Evolutionary conservation across 495 filamentous ascomycete species (phyloP).

Genomic region (Stereocaulon alpinum): DNA sequence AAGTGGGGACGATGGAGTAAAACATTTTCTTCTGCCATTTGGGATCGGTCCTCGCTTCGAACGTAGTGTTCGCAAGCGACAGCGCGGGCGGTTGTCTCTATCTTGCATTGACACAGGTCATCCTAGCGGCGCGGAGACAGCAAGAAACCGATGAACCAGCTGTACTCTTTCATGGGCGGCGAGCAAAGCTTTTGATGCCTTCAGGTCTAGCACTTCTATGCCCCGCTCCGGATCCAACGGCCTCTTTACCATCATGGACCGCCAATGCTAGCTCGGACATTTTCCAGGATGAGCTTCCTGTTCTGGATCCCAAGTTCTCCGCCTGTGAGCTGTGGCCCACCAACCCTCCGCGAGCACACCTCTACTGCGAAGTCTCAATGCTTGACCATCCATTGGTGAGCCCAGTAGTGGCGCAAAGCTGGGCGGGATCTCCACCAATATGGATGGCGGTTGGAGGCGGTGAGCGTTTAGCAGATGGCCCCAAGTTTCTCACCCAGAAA

Average conservation of each 20-base stretch:
- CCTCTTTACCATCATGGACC: constrained; percentile 8
- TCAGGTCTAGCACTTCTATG: constrained; percentile 14
- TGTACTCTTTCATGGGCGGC: constrained; percentile 13
- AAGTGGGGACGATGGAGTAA: too few species aligned
- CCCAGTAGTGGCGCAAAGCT: constrained; percentile 15
- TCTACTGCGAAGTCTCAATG: constrained; percentile 15
- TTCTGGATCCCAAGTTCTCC: constrained; percentile 2
- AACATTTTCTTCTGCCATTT: too few species aligned
- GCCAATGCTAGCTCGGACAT: constrained; percentile 8
- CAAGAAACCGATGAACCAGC: neutral
- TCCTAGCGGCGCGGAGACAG: neutral
- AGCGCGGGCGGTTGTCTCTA: constrained; percentile 18
- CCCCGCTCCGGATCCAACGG: constrained; percentile 6
- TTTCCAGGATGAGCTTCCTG: constrained; percentile 2
- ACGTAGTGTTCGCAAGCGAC: constrained; percentile 21
- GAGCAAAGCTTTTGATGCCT: constrained; percentile 11
- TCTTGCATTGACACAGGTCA: constrained; percentile 15
- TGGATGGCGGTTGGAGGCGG: constrained; percentile 19
- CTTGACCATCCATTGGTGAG: constrained; percentile 19
- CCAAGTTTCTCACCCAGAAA: constrained; percentile 9
- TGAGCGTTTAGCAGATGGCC: constrained; percentile 16
- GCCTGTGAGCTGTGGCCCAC: constrained; percentile 17
- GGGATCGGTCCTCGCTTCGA: neutral
- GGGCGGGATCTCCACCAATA: constrained; percentile 17
- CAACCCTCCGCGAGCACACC: constrained; percentile 11